A percentile compares a stretch with the other conserved stretches of the same genome.
Evolutionary conservation across 148 eudicot species (phyloP).

Genomic region (Heliamphora exappendiculata): DNA sequence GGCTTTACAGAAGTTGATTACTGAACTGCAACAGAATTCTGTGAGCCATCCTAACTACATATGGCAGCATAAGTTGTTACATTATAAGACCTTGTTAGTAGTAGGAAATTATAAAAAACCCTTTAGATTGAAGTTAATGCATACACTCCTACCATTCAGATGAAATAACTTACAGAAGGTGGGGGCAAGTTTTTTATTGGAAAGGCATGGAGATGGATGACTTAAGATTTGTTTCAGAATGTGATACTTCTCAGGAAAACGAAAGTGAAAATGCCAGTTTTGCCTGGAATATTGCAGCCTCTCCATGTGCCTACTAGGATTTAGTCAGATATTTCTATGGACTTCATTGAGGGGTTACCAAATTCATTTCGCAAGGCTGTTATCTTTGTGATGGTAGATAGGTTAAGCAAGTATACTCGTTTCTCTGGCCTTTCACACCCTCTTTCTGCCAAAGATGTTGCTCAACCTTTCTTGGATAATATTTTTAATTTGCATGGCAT

Average conservation of each 20-base stretch:
- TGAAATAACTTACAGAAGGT: not conserved
- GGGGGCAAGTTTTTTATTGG: not conserved
- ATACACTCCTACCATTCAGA: not conserved
- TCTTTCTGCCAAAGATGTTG: not conserved
- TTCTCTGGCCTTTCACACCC: not conserved
- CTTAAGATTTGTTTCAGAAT: not conserved
- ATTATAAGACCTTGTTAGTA: too few species aligned
- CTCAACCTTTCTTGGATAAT: not conserved
- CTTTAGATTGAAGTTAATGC: too few species aligned
- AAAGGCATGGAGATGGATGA: not conserved
- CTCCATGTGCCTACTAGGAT: too few species aligned
- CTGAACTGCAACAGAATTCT: too few species aligned
- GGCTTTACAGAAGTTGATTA: too few species aligned
- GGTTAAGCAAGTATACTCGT: not conserved
- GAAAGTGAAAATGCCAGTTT: too few species aligned
- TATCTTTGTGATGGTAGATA: not conserved
- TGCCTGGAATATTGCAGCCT: too few species aligned
- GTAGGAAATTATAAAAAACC: too few species aligned
- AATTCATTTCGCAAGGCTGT: not conserved
- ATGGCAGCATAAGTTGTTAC: too few species aligned
- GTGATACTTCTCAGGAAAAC: too few species aligned
- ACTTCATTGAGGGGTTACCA: not conserved
- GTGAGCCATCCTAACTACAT: too few species aligned
- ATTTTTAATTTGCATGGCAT: not conserved
- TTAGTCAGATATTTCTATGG: not conserved